phyloP scores from a whole-genome alignment of 805 yeast species.

The Blastobotrys mokoenaii region DNA sequence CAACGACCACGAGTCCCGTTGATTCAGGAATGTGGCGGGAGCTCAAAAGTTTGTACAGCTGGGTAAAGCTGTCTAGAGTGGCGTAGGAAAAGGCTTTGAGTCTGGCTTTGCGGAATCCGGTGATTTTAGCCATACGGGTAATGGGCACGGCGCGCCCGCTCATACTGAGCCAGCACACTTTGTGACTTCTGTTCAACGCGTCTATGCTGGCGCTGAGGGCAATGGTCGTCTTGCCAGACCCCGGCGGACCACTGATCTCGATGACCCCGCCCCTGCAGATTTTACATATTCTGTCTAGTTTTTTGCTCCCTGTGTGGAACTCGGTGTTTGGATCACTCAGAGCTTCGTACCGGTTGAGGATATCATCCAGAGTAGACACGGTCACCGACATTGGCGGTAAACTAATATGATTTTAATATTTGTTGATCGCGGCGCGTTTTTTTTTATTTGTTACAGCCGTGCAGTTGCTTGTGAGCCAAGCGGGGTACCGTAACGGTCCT shows the following conservation, averaged over 20 bases:
- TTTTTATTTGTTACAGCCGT: too few species aligned
- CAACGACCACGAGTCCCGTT: constrained; percentile 6
- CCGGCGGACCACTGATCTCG: constrained; percentile 26
- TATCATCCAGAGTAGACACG: not conserved
- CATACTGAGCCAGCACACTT: constrained; percentile 20
- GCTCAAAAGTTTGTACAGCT: constrained; percentile 8
- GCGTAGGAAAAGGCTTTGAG: constrained; percentile 5
- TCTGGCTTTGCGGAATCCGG: constrained; percentile 8
- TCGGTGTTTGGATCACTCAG: not conserved
- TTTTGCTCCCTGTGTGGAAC: not conserved
- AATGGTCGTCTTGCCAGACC: constrained; percentile 22
- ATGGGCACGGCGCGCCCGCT: constrained; percentile 17
- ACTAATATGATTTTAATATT: too few species aligned
- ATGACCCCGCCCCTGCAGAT: constrained; percentile 10
- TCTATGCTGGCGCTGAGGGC: constrained; percentile 15
- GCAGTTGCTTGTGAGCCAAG: too few species aligned
- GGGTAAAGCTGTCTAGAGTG: constrained; percentile 8
- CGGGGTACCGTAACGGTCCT: too few species aligned
- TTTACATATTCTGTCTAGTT: constrained; percentile 1
- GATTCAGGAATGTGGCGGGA: not conserved
- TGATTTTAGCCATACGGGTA: constrained; percentile 11
- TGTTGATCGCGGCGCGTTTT: too few species aligned
- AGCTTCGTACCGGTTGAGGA: not conserved
- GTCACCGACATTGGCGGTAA: not conserved
- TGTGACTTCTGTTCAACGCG: constrained; percentile 17